Conservation (phyloP, 1,139 yeast species). For the Zygoascus meyerae region DNA sequence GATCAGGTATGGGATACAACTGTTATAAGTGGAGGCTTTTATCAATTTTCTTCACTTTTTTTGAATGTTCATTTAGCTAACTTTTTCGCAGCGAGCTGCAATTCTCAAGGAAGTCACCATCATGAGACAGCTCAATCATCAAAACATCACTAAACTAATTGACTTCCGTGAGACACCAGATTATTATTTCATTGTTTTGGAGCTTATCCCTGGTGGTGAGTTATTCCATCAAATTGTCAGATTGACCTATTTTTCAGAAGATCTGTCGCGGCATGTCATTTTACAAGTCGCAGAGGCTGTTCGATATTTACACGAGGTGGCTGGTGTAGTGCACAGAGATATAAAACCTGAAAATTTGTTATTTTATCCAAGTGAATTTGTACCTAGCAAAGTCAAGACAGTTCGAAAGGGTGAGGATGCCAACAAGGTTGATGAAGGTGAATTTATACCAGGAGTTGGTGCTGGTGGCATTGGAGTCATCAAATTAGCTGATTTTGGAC, state of each 20-base stretch:
- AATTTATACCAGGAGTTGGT: constrained; percentile 68
- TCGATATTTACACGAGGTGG: constrained; percentile 69
- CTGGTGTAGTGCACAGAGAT: constrained; percentile 90
- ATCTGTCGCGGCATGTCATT: constrained; percentile 77
- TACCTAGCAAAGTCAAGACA: constrained; percentile 45
- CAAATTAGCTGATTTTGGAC: constrained; percentile 88
- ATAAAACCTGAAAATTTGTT: constrained; percentile 90
- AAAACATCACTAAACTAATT: constrained; percentile 63
- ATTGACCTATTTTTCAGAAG: constrained; percentile 84
- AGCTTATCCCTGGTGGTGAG: constrained; percentile 89
- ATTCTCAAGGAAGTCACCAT: constrained; percentile 81
- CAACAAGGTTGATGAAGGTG: constrained; percentile 80
- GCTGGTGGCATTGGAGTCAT: constrained; percentile 86
- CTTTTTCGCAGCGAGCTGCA: constrained; percentile 39
- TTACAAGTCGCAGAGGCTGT: constrained; percentile 79
- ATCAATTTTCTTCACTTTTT: neutral
- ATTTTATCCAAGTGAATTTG: constrained; percentile 65
- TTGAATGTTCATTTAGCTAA: constrained; percentile 15
- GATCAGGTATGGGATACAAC: constrained; percentile 26
- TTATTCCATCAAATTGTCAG: constrained; percentile 89
- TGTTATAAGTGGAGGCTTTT: neutral
- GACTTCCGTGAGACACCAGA: constrained; percentile 61
- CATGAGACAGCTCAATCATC: constrained; percentile 68
- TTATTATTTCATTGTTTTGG: constrained; percentile 75
- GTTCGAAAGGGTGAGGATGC: constrained; percentile 73